These are phyloP conservation scores for Solanum phureja DNA, from an alignment of 257 asterid genomes.

Conservation along the genomic window DNA sequence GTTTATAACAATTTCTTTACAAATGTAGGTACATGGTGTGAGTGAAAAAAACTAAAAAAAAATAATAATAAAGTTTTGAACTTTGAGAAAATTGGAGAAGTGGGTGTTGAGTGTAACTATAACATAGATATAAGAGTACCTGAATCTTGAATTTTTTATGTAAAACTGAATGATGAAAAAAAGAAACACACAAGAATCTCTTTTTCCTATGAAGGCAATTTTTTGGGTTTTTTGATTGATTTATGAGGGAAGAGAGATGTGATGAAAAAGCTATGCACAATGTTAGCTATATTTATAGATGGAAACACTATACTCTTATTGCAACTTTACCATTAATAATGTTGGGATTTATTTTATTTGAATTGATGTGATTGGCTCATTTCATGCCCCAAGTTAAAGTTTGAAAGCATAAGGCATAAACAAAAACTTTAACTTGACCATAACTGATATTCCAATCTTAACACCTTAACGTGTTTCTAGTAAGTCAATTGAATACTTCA, in stretches of 20 bases:
- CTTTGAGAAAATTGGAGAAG: background rate
- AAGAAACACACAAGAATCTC: background rate
- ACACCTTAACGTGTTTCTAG: background rate
- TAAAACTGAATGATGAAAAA: background rate
- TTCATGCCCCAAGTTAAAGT: background rate
- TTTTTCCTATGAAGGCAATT: background rate
- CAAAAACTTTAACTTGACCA: background rate
- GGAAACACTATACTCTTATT: background rate
- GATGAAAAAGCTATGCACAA: background rate
- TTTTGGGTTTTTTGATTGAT: background rate
- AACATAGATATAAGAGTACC: background rate
- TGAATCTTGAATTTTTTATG: background rate
- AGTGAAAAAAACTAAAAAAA: background rate
- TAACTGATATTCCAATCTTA: background rate
- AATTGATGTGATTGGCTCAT: background rate
- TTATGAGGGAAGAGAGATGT: background rate
- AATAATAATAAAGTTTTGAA: background rate
- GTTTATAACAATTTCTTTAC: background rate
- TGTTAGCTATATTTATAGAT: background rate
- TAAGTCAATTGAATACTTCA: background rate
- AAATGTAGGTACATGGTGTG: background rate
- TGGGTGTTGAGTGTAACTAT: background rate
- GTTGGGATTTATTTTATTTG: background rate
- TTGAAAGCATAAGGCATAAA: background rate
- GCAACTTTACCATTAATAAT: background rate